A percentile compares a stretch with the other conserved stretches of the same genome.
Conservation (phyloP, 164 flowering plant genomes). For the Umbilicus rupestris region DNA sequence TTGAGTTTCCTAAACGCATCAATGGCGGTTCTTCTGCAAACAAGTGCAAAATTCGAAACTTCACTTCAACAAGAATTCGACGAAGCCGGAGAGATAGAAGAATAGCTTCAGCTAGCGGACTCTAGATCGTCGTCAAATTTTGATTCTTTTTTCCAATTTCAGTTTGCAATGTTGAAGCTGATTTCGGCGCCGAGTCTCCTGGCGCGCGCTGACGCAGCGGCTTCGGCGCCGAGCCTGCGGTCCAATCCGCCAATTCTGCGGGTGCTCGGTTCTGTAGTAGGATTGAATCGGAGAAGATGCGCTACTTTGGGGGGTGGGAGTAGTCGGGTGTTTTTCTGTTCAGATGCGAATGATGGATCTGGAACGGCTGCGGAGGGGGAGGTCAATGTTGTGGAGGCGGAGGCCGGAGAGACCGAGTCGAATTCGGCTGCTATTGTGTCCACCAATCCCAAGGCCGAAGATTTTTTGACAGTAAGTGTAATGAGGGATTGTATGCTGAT, state of each 20-base stretch:
- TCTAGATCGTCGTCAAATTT: neutral
- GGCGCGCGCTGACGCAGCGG: neutral
- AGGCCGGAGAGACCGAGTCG: constrained; percentile 34
- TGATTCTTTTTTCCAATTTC: neutral
- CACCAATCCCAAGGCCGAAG: constrained; percentile 63
- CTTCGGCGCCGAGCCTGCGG: neutral
- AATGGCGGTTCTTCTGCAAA: neutral
- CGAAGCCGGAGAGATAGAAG: no score
- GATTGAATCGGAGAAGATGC: constrained; percentile 17
- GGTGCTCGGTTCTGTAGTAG: neutral
- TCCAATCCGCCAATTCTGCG: neutral
- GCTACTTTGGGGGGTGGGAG: constrained; percentile 19
- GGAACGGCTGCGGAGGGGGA: constrained; percentile 27
- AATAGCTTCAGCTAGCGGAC: neutral
- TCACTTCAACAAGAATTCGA: no score
- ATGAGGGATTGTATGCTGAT: neutral
- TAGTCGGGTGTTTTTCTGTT: constrained; percentile 50
- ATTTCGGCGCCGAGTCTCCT: neutral
- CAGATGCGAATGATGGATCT: constrained; percentile 54
- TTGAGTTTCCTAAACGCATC: neutral
- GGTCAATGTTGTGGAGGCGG: constrained; percentile 22
- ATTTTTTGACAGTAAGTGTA: constrained; percentile 50
- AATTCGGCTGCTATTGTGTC: constrained; percentile 68
- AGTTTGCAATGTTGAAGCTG: neutral
- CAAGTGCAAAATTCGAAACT: no score